Evolutionary conservation across 2,329 filamentous ascomycete genomes (phyloP).

Genomic region (Lachnellula occidentalis): DNA sequence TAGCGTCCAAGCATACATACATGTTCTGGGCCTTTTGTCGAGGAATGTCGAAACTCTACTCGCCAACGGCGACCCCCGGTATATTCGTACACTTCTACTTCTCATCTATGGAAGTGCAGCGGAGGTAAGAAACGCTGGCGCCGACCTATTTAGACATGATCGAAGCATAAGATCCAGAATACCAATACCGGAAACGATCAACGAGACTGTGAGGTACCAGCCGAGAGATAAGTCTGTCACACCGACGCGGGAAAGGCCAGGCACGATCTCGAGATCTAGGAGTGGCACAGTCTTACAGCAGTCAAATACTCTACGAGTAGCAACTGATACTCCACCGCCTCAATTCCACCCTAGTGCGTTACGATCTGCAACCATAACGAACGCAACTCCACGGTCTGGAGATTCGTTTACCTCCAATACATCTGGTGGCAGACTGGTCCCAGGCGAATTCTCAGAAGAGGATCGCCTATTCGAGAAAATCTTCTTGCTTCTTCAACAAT

Average conservation of each 20-base stretch:
- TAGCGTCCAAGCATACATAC: conserved; percentile 58
- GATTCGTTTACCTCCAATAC: conserved; percentile 62
- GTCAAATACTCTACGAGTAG: conserved; percentile 41
- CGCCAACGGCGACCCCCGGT: conserved; percentile 60
- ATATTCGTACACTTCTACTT: conserved; percentile 59
- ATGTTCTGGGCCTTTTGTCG: conserved; percentile 56
- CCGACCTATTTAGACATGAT: conserved; percentile 19
- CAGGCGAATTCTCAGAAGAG: conserved; percentile 63
- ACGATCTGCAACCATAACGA: conserved; percentile 44
- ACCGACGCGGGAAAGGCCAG: conserved; percentile 46
- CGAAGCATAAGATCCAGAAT: conserved; percentile 9
- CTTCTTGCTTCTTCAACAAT: conserved; percentile 67
- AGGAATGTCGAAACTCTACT: conserved; percentile 60
- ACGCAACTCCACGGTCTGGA: conserved; percentile 70
- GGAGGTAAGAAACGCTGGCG: conserved; percentile 47
- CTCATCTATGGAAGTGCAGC: conserved; percentile 63
- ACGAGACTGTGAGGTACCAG: conserved; percentile 46
- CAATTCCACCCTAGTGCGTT: conserved; percentile 45
- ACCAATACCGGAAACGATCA: conserved; percentile 9
- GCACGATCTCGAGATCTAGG: conserved; percentile 28
- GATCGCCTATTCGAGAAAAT: conserved; percentile 79
- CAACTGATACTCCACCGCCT: conserved; percentile 47
- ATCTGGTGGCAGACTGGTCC: conserved; percentile 26
- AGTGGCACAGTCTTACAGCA: conserved; percentile 31
- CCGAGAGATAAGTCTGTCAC: conserved; percentile 48